phyloP scores from a whole-genome alignment of 2,329 filamentous ascomycete species.

The Penicillium sp. region DNA sequence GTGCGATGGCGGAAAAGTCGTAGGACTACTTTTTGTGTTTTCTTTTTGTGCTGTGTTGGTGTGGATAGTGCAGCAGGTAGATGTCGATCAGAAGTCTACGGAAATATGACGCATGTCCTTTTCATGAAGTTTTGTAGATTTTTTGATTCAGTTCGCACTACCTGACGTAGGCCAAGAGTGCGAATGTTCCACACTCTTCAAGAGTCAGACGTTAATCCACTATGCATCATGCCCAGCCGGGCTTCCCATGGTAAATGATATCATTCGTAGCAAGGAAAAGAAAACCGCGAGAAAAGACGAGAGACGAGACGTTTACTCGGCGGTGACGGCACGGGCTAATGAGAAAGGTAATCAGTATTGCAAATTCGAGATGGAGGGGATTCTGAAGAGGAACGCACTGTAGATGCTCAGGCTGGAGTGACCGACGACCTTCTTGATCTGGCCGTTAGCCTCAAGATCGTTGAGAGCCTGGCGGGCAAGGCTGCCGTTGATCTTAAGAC shows the following conservation, averaged over 20 bases:
- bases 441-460: conserved; percentile 96
- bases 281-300: conserved; percentile 39
- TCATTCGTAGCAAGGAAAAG: conserved; percentile 41
- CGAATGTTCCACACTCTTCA: conserved; percentile 33
- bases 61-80: background rate
- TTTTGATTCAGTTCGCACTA: conserved; percentile 37
- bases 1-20: conserved; percentile 28
- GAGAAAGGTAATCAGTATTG: conserved; percentile 12
- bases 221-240: conserved; percentile 41
- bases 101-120: conserved; percentile 6
- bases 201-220: conserved; percentile 33
- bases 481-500: conserved; percentile 99
- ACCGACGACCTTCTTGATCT: conserved; percentile 95
- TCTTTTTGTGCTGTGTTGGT: background rate
- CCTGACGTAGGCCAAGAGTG: conserved; percentile 33
- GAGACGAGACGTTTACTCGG: conserved; percentile 43
- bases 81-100: conserved; percentile 5
- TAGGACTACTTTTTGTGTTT: conserved; percentile 1
- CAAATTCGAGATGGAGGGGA: too few relatives aligned
- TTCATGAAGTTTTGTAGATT: conserved; percentile 31
- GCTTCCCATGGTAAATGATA: conserved; percentile 40
- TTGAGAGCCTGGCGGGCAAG: conserved; percentile 84
- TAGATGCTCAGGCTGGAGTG: conserved; percentile 99
- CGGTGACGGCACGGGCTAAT: conserved; percentile 46
- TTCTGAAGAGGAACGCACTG: conserved; percentile 59